A percentile compares a stretch with the other conserved stretches of the same genome.
phyloP scores from a whole-genome alignment of 768 basidiomycete species.

The Terana coerulea region DNA sequence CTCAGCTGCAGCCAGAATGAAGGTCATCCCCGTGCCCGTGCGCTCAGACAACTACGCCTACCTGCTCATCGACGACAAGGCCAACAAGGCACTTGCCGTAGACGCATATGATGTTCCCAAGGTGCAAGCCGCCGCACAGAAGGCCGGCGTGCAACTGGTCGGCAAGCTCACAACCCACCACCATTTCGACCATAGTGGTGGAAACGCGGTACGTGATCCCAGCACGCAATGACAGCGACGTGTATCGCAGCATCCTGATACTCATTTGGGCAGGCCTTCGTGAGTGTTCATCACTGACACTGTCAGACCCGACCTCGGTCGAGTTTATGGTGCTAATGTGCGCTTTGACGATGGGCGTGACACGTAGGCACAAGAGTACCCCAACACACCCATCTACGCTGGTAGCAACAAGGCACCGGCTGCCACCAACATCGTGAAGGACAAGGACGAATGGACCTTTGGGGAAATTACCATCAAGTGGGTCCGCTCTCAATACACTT shows the following conservation, averaged over 20 bases:
- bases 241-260: background rate
- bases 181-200: slow-evolving; percentile 86
- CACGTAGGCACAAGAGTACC: slow-evolving; percentile 40
- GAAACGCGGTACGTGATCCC: slow-evolving; percentile 59
- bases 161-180: slow-evolving; percentile 89
- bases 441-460: slow-evolving; percentile 75
- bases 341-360: background rate
- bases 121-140: slow-evolving; percentile 58
- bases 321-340: background rate
- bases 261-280: slow-evolving; percentile 37
- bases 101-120: slow-evolving; percentile 78
- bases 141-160: slow-evolving; percentile 60
- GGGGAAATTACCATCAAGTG: slow-evolving; percentile 59
- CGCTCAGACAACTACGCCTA: slow-evolving; percentile 85
- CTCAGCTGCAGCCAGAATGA: slow-evolving; percentile 44
- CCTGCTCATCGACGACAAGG: slow-evolving; percentile 65
- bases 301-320: background rate
- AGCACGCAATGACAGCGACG: background rate
- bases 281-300: slow-evolving; percentile 30
- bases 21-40: slow-evolving; percentile 74
- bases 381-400: slow-evolving; percentile 61
- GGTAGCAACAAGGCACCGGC: slow-evolving; percentile 71
- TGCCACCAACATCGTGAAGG: slow-evolving; percentile 70
- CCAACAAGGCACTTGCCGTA: slow-evolving; percentile 70
- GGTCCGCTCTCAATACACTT: slow-evolving; percentile 12